A percentile compares a stretch with the other conserved stretches of the same genome.
Conservation (phyloP, 208 protist species). For the Leishmania mexicana region DNA sequence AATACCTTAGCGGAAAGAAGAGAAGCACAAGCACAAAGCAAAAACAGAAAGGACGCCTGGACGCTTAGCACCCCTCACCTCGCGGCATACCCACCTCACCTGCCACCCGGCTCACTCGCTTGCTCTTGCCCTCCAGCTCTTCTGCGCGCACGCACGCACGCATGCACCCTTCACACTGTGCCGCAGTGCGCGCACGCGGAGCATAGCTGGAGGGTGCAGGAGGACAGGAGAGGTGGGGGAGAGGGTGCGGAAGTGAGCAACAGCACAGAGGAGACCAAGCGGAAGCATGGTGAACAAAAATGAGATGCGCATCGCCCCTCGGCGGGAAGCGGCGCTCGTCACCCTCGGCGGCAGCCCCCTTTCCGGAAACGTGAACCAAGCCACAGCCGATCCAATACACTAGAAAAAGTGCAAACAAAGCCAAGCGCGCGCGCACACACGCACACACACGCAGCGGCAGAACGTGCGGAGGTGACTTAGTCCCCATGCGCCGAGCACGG, state of each 20-base stretch:
- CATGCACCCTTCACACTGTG: background rate
- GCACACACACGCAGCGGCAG: background rate
- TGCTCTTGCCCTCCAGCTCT: background rate
- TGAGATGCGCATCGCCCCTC: background rate
- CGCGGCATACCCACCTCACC: background rate
- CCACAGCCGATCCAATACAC: too few relatives aligned
- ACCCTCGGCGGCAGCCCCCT: too few relatives aligned
- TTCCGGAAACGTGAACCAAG: too few relatives aligned
- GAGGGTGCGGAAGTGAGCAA: background rate
- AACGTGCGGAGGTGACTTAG: background rate
- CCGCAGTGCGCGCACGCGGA: background rate
- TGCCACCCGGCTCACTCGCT: background rate
- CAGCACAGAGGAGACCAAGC: background rate
- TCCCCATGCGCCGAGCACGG: too few relatives aligned
- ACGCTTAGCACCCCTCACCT: background rate
- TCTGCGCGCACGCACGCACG: too few relatives aligned
- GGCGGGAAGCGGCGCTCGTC: too few relatives aligned
- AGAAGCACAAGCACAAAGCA: background rate
- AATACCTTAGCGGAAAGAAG: background rate
- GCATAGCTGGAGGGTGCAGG: background rate
- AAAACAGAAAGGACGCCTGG: background rate
- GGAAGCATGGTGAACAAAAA: background rate
- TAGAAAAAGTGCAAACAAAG: too few relatives aligned
- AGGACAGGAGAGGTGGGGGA: background rate
- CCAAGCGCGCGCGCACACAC: too few relatives aligned